These are phyloP conservation scores for Lachnellula subtilissima DNA, from an alignment of 2,329 filamentous ascomycete species.

Conservation along the genomic window DNA sequence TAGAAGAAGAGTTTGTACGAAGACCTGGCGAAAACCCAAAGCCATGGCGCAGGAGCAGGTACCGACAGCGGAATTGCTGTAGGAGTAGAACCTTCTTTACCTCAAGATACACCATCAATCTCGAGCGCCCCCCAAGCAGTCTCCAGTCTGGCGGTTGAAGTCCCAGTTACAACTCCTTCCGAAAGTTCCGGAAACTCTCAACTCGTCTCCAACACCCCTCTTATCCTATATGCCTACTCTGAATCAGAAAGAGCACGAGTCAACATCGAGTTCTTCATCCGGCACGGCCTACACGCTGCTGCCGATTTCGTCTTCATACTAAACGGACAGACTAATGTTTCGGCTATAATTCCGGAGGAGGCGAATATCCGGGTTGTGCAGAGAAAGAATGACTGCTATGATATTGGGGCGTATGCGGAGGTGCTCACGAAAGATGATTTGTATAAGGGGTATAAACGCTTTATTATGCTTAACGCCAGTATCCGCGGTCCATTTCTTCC, in stretches of 20 bases:
- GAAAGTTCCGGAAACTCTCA: not conserved
- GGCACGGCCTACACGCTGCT: conserved; percentile 25
- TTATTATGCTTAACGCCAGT: conserved; percentile 29
- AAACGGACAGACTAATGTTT: conserved; percentile 23
- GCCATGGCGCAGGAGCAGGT: no score
- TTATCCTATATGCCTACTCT: conserved; percentile 29
- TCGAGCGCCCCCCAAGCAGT: not conserved
- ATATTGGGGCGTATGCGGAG: conserved; percentile 26
- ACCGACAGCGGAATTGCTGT: no score
- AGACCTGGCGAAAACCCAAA: no score
- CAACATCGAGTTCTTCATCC: conserved; percentile 28
- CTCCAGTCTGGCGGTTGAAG: not conserved
- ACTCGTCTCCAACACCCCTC: conserved; percentile 15
- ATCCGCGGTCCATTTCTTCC: conserved; percentile 29
- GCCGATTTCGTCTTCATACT: conserved; percentile 30
- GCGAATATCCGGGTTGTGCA: conserved; percentile 22
- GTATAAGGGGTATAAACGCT: conserved; percentile 26
- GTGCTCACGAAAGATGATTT: conserved; percentile 21
- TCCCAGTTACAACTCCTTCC: not conserved
- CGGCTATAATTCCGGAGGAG: conserved; percentile 13
- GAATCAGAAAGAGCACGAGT: conserved; percentile 20
- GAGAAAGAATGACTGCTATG: conserved; percentile 27
- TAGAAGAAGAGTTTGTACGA: no score
- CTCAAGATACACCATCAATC: not conserved
- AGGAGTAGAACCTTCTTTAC: not conserved